Evolutionary conservation across 2,329 filamentous ascomycete genomes (phyloP).

Genomic region (Neocucurbitaria cava): DNA sequence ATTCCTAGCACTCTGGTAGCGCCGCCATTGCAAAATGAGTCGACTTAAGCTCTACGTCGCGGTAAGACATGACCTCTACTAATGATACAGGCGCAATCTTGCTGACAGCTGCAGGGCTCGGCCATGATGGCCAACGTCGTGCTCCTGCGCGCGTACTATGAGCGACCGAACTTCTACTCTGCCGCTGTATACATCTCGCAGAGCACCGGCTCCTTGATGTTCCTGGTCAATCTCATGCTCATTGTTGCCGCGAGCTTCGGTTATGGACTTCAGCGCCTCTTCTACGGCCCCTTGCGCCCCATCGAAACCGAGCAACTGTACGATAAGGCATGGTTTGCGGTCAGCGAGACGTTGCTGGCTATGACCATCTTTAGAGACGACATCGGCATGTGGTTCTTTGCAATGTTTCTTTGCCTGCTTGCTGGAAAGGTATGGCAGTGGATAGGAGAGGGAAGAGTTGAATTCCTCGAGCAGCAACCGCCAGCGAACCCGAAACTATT

Average conservation of each 20-base stretch:
- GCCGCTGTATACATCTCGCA: constrained; percentile 96
- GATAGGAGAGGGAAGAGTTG: constrained; percentile 95
- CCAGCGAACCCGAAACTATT: constrained; percentile 88
- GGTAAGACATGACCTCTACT: constrained; percentile 24
- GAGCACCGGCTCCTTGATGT: constrained; percentile 94
- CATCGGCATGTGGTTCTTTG: constrained; percentile 89
- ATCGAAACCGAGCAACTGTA: constrained; percentile 97
- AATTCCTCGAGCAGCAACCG: constrained; percentile 93
- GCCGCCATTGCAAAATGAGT: constrained; percentile 33
- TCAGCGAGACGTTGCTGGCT: constrained; percentile 93
- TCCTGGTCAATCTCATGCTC: constrained; percentile 88
- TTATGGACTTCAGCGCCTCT: constrained; percentile 85
- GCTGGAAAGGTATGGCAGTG: constrained; percentile 98
- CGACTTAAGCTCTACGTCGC: constrained; percentile 45
- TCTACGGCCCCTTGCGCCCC: constrained; percentile 87
- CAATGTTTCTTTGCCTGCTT: constrained; percentile 93
- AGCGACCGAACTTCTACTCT: constrained; percentile 97
- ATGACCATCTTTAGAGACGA: constrained; percentile 99
- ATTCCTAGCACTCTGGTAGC: constrained; percentile 12
- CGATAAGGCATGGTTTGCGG: constrained; percentile 97
- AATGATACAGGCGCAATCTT: constrained; percentile 4
- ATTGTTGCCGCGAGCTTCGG: constrained; percentile 81
- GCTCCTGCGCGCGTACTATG: constrained; percentile 87
- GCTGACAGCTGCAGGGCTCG: constrained; percentile 61
- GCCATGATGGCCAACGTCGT: constrained; percentile 83